These are phyloP conservation scores for Penicillium longicatenatum DNA, from an alignment of 495 filamentous ascomycete genomes.

Conservation along the genomic window DNA sequence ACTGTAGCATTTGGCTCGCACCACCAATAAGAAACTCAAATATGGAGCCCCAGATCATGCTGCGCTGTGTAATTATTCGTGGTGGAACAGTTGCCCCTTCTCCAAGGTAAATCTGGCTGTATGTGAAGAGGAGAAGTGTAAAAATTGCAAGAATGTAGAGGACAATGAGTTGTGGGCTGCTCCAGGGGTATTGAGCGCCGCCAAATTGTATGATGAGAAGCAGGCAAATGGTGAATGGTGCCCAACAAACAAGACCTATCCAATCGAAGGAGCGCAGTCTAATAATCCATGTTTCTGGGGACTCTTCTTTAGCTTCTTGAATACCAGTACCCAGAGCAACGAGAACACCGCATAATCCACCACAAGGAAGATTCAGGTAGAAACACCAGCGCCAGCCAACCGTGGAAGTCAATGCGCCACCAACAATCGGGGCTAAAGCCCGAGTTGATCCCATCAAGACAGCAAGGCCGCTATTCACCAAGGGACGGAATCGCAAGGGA, in stretches of 20 bases:
- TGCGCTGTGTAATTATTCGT: background rate
- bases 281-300: background rate
- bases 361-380: background rate
- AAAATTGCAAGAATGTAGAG: background rate
- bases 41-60: background rate
- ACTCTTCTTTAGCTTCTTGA: background rate
- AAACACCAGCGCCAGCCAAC: background rate
- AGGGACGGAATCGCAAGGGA: background rate
- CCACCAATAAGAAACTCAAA: background rate
- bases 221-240: background rate
- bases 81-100: background rate
- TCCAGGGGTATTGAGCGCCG: background rate
- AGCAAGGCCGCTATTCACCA: background rate
- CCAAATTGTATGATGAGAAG: background rate
- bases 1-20: background rate
- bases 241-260: background rate
- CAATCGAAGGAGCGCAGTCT: background rate
- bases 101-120: background rate
- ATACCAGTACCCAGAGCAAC: background rate
- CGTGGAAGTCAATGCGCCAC: background rate
- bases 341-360: background rate
- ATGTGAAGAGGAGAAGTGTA: background rate
- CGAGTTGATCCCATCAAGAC: background rate
- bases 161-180: background rate
- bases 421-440: background rate